phyloP scores from a whole-genome alignment of 176 grass and related monocot genomes.

The Elymus sibiricus region DNA sequence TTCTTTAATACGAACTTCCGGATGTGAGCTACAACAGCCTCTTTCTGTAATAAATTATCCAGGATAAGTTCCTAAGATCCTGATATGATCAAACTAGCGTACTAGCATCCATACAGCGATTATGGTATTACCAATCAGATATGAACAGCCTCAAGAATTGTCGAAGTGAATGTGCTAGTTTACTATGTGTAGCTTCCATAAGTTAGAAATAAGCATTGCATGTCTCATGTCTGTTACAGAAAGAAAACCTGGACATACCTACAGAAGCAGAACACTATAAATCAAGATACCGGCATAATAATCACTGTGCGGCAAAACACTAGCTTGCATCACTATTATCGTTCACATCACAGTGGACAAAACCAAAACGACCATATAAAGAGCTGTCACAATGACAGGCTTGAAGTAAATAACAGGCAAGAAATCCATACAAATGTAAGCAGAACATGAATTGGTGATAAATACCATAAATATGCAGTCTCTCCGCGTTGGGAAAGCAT shows the following conservation, averaged over 20 bases:
- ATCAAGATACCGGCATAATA: neutral
- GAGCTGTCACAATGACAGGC: neutral
- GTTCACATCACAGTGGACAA: neutral
- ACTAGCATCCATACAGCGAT: neutral
- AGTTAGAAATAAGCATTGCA: neutral
- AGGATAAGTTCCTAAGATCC: no score
- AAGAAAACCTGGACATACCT: neutral
- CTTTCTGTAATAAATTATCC: neutral
- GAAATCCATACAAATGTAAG: neutral
- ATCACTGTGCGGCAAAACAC: neutral
- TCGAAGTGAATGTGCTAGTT: neutral
- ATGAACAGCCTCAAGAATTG: neutral
- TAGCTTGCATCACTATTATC: no score
- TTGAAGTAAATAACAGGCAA: neutral
- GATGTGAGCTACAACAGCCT: neutral
- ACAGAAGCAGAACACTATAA: neutral
- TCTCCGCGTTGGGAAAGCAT: slow-evolving; percentile 16
- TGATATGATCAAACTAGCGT: no score
- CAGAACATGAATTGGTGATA: neutral
- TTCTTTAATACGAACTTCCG: neutral
- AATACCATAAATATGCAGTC: slow-evolving; percentile 6
- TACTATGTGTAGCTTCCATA: neutral
- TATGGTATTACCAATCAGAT: neutral
- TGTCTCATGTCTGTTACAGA: neutral
- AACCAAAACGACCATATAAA: neutral